A percentile compares a stretch with the other conserved stretches of the same genome.
Evolutionary conservation across 768 basidiomycete species (phyloP).

Genomic region (Leccinum rimulosum): DNA sequence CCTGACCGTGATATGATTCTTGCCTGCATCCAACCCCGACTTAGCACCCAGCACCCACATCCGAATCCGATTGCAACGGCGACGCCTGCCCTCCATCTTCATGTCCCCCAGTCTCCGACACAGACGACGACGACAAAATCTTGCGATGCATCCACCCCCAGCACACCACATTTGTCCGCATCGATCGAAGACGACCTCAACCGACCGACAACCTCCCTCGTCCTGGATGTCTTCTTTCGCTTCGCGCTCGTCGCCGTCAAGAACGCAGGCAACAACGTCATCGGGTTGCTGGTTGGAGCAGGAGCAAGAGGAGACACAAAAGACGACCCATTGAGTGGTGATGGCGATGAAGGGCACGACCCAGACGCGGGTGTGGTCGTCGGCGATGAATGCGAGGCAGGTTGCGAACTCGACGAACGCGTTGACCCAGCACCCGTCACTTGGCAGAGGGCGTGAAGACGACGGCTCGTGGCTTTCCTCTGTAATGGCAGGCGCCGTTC

Average conservation of each 20-base stretch:
- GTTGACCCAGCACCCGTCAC: too few relatives aligned
- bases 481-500: neutral
- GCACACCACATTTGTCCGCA: slow-evolving; percentile 11
- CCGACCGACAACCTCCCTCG: slow-evolving; percentile 29
- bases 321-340: too few relatives aligned
- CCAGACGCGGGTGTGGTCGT: too few relatives aligned
- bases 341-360: too few relatives aligned
- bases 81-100: neutral
- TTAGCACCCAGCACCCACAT: too few relatives aligned
- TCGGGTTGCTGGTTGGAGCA: too few relatives aligned
- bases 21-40: too few relatives aligned
- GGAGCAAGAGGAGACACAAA: too few relatives aligned
- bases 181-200: slow-evolving; percentile 26
- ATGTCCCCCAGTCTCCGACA: slow-evolving; percentile 7
- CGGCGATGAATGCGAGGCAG: too few relatives aligned
- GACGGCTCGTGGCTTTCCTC: neutral
- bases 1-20: too few relatives aligned
- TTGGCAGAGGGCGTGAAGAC: neutral
- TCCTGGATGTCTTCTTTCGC: slow-evolving; percentile 26
- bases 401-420: too few relatives aligned
- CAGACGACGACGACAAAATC: neutral
- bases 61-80: neutral
- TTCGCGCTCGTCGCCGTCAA: slow-evolving; percentile 14
- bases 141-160: slow-evolving; percentile 10
- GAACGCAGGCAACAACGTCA: too few relatives aligned